These are phyloP conservation scores for Exophiala xenobiotica DNA, from an alignment of 2,329 filamentous ascomycete genomes.

Conservation along the genomic window DNA sequence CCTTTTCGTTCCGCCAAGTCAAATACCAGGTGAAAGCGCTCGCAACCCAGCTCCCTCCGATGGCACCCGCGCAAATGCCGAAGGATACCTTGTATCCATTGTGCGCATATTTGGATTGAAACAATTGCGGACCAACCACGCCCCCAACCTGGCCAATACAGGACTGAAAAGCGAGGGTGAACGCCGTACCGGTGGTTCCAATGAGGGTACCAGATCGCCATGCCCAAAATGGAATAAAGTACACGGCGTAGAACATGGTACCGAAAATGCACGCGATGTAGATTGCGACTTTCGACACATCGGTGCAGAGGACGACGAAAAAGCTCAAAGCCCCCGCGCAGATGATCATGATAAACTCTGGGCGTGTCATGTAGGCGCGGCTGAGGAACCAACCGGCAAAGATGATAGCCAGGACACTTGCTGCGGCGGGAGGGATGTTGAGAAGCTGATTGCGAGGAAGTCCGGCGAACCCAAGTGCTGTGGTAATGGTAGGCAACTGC, in stretches of 20 bases:
- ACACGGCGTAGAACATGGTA: conserved; percentile 44
- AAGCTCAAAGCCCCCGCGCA: conserved; percentile 44
- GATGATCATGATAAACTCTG: conserved; percentile 44
- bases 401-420: conserved; percentile 41
- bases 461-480: conserved; percentile 43
- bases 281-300: conserved; percentile 40
- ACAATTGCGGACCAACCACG: conserved; percentile 50
- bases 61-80: conserved; percentile 39
- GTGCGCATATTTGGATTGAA: conserved; percentile 46
- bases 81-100: conserved; percentile 48
- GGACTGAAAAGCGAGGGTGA: conserved; percentile 53
- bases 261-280: conserved; percentile 49
- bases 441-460: conserved; percentile 47
- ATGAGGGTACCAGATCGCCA: conserved; percentile 52
- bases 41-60: conserved; percentile 38
- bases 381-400: conserved; percentile 44
- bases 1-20: conserved; percentile 43
- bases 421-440: conserved; percentile 48
- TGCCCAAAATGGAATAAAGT: conserved; percentile 50
- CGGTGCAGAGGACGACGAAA: conserved; percentile 46
- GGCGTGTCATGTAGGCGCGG: conserved; percentile 42
- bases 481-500: conserved; percentile 45
- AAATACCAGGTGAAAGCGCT: conserved; percentile 46
- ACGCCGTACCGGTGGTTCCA: conserved; percentile 51
- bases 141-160: conserved; percentile 53